phyloP scores from a whole-genome alignment of 148 eudicot species.

The Nepenthes gracilis region DNA sequence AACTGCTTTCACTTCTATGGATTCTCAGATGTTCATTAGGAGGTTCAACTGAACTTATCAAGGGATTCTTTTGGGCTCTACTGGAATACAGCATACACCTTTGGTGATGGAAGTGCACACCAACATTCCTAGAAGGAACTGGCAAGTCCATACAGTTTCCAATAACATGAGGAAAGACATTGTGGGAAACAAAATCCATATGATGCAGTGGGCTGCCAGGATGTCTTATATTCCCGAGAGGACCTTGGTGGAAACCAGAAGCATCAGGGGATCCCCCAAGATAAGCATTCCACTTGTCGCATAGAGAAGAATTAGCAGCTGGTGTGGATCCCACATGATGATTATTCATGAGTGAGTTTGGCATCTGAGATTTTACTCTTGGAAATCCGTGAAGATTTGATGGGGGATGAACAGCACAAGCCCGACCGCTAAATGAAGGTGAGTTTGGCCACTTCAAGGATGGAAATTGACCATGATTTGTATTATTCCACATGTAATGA shows the following conservation, averaged over 20 bases:
- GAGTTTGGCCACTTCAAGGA: constrained; percentile 53
- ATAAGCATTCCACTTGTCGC: constrained; percentile 58
- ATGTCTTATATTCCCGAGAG: constrained; percentile 52
- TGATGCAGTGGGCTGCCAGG: constrained; percentile 53
- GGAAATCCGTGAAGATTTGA: constrained; percentile 33
- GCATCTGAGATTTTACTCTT: constrained; percentile 44
- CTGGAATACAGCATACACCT: constrained; percentile 47
- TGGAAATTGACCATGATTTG: constrained; percentile 36
- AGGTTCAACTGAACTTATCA: constrained; percentile 49
- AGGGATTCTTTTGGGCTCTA: constrained; percentile 48
- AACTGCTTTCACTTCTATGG: constrained; percentile 49
- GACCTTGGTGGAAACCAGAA: constrained; percentile 48
- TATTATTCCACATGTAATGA: constrained; percentile 51
- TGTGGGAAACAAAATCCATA: constrained; percentile 42
- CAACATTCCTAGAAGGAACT: constrained; percentile 44
- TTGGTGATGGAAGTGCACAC: constrained; percentile 40
- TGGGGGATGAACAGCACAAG: constrained; percentile 32
- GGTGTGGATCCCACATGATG: constrained; percentile 79
- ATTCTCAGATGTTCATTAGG: constrained; percentile 47
- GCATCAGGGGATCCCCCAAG: constrained; percentile 50
- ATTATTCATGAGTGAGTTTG: constrained; percentile 32
- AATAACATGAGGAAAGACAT: constrained; percentile 38
- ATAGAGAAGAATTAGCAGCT: constrained; percentile 51
- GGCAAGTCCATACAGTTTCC: constrained; percentile 56
- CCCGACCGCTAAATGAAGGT: constrained; percentile 37